Evolutionary conservation across 2,329 filamentous ascomycete species (phyloP), one percentile per base, ranked within the genome.

Genomic region (Colletotrichum incanum): DNA sequence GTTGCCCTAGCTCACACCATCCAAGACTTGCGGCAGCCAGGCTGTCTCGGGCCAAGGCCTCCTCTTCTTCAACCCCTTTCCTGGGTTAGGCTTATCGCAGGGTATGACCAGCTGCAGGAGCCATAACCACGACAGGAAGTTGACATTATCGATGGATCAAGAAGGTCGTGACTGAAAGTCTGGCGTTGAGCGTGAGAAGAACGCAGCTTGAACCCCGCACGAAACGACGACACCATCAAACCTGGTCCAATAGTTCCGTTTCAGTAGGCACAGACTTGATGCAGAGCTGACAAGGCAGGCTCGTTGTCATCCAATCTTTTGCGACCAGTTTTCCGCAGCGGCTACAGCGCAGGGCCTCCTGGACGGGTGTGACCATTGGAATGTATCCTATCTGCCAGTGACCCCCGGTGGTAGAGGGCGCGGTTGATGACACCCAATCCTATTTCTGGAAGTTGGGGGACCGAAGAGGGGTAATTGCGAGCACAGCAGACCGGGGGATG

Each of bases 191-290:
- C n/a, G 18, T 12, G 43, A 54, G 7, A 31, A 5, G 31, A 20
- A 23, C 37, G 47, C 49, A 41, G 54, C 39, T 31, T 12, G 65
- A 65, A 60, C 69, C 69, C 65, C 69, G 65, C 69, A 64, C 59
- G 54, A n/a, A 26, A 52, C 59, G 45, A 62, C n/a, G 58, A 68
- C 58, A 67, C 56, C 68, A 67, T 34, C 65, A 43, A 12, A 41
- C 47, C 47, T 52, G 59, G 67, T 37, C 65, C 65, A 69, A 72
- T 69, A 64, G 65, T 64, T 64, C 31, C 59, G 69, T 72, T 72
- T 60, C 69, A 72, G 28, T 43, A 47, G 26, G n/a, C 41, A 50
- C 23, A 14, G 37, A 26, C 7, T 45, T 26, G 58, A 54, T 72
- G 68, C 50, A 54, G 31, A 58, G 65, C 56, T 58, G 68, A 58